Percentiles rank a stretch among this genome's conserved stretches.
Conservation (phyloP, 2,329 filamentous ascomycete species). For the Aureobasidium sp. region DNA sequence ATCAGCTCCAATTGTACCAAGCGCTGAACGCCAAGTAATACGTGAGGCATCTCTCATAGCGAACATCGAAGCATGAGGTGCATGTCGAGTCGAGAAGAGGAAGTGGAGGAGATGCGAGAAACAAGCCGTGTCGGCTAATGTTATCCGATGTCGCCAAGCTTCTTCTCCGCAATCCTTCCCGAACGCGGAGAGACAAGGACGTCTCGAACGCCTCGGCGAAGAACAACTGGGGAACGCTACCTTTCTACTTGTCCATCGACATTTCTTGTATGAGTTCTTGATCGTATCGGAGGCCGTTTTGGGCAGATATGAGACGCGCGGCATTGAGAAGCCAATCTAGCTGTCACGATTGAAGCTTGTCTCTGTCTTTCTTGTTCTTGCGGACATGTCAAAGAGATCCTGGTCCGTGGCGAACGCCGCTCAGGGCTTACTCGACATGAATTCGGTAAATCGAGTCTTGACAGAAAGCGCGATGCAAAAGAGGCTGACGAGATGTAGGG, state of each 20-base stretch:
- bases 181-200: not conserved
- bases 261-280: not conserved
- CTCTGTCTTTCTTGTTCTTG: not conserved
- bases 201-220: not conserved
- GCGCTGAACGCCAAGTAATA: not conserved
- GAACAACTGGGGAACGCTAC: not conserved
- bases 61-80: not conserved
- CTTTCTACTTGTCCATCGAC: not conserved
- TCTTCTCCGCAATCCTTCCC: not conserved
- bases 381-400: conserved; percentile 11
- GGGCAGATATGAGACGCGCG: conserved; percentile 4
- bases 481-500: not conserved
- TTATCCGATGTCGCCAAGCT: not conserved
- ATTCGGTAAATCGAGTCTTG: not conserved
- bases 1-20: not conserved
- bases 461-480: not conserved
- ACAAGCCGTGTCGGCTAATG: not conserved
- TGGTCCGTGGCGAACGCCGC: conserved; percentile 13
- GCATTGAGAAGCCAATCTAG: not conserved
- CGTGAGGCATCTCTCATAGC: not conserved
- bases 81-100: not conserved
- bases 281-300: not conserved
- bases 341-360: not conserved
- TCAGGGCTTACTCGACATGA: conserved; percentile 12
- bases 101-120: not conserved